Conservation (phyloP, 768 basidiomycete genomes). For the Termitomyces sp. region DNA sequence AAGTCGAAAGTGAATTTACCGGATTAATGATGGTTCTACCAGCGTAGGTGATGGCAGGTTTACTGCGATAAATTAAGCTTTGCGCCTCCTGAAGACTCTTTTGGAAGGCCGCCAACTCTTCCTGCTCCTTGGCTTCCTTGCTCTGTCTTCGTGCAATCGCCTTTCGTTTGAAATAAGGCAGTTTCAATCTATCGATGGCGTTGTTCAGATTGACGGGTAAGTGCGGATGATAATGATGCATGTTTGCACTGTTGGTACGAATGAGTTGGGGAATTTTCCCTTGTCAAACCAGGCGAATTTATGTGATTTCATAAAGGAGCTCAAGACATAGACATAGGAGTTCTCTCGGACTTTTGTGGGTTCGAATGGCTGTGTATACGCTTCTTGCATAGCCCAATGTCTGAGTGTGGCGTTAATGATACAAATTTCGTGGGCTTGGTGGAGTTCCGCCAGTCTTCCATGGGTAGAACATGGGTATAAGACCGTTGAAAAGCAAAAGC, state of each 20-base stretch:
- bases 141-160: neutral
- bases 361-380: neutral
- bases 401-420: neutral
- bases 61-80: neutral
- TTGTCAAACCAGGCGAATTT: neutral
- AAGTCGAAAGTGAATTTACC: neutral
- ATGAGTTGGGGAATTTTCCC: neutral
- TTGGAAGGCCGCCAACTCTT: slow-evolving; percentile 1
- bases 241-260: neutral
- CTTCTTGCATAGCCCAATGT: neutral
- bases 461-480: neutral
- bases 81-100: slow-evolving; percentile 3
- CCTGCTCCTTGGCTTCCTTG: neutral
- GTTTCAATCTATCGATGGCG: neutral
- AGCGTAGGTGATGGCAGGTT: neutral
- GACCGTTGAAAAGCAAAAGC: no score
- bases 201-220: neutral
- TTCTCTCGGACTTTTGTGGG: slow-evolving; percentile 1
- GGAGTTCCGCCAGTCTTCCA: neutral
- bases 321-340: neutral
- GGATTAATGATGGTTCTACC: slow-evolving; percentile 4
- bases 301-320: neutral
- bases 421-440: neutral
- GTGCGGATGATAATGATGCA: neutral
- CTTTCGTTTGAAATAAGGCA: slow-evolving; percentile 5